Conservation (phyloP, 1,284 basidiomycete species). For the Gymnopus androsaceus region DNA sequence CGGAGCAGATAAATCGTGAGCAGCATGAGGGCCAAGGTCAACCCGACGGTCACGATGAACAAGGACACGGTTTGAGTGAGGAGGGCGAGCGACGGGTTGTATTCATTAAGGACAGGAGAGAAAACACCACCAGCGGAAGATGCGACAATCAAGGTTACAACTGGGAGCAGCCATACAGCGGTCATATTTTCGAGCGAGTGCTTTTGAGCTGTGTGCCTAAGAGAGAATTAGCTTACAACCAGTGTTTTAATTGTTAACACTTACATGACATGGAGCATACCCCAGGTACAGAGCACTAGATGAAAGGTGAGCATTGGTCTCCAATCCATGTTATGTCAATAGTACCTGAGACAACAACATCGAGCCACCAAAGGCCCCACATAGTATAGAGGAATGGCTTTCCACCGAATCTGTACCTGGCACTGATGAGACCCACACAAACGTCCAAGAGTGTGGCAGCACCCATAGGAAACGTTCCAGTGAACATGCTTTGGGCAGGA, state of each 20-base stretch:
- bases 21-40: constrained; percentile 57
- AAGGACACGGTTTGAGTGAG: constrained; percentile 54
- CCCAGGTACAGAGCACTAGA: constrained; percentile 62
- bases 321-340: no score
- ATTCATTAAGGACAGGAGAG: constrained; percentile 46
- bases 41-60: constrained; percentile 59
- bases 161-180: constrained; percentile 70
- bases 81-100: constrained; percentile 51
- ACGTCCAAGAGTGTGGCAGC: constrained; percentile 64
- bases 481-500: constrained; percentile 66
- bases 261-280: constrained; percentile 67
- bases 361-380: constrained; percentile 78
- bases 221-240: background rate
- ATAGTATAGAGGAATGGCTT: constrained; percentile 56
- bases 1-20: constrained; percentile 52
- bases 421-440: constrained; percentile 44
- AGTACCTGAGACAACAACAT: constrained; percentile 59
- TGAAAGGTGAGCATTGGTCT: no score
- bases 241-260: constrained; percentile 23
- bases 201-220: constrained; percentile 62
- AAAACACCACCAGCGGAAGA: constrained; percentile 67
- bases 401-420: constrained; percentile 52
- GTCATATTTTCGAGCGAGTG: constrained; percentile 60
- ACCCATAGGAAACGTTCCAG: constrained; percentile 72
- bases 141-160: constrained; percentile 71